Percentiles rank a stretch among this genome's conserved stretches.
Conservation (phyloP, 2,329 filamentous ascomycete genomes). For the Raffaelea albimanens region DNA sequence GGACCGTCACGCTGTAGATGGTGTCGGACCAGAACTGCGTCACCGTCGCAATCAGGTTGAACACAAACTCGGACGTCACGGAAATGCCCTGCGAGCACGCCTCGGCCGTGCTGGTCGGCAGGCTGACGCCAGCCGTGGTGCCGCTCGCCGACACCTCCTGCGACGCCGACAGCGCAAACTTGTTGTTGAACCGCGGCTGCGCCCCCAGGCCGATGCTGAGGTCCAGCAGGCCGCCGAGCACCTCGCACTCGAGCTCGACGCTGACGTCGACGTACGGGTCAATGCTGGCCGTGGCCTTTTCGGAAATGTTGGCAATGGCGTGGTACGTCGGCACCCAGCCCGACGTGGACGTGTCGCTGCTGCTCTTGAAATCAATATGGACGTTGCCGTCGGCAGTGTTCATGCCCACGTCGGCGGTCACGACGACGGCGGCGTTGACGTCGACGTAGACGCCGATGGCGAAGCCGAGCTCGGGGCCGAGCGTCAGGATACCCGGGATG, state of each 20-base stretch:
- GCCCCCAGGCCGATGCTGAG: constrained; percentile 18
- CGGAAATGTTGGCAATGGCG: constrained; percentile 11
- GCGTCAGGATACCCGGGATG: constrained; percentile 28
- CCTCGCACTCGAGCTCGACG: constrained; percentile 15
- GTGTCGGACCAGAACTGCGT: constrained; percentile 18
- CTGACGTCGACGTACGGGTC: constrained; percentile 16
- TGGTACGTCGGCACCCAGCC: constrained; percentile 14
- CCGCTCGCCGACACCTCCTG: constrained; percentile 11
- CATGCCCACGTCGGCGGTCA: not conserved
- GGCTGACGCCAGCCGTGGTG: constrained; percentile 1
- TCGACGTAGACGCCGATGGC: constrained; percentile 3
- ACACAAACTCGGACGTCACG: constrained; percentile 17
- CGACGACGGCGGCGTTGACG: not conserved
- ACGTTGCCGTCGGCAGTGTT: constrained; percentile 13
- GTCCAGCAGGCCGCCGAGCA: constrained; percentile 17
- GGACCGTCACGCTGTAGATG: constrained; percentile 17
- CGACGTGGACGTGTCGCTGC: not conserved
- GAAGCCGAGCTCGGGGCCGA: constrained; percentile 8
- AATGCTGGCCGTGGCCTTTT: constrained; percentile 14
- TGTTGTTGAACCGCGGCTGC: constrained; percentile 17
- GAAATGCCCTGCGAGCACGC: constrained; percentile 16
- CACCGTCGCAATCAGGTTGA: constrained; percentile 16
- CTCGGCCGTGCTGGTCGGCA: constrained; percentile 3
- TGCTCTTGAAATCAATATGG: constrained; percentile 20
- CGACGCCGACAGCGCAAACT: constrained; percentile 14